These are phyloP conservation scores for Neonectria magnoliae DNA, from an alignment of 2,329 filamentous ascomycete species.

Conservation along the genomic window DNA sequence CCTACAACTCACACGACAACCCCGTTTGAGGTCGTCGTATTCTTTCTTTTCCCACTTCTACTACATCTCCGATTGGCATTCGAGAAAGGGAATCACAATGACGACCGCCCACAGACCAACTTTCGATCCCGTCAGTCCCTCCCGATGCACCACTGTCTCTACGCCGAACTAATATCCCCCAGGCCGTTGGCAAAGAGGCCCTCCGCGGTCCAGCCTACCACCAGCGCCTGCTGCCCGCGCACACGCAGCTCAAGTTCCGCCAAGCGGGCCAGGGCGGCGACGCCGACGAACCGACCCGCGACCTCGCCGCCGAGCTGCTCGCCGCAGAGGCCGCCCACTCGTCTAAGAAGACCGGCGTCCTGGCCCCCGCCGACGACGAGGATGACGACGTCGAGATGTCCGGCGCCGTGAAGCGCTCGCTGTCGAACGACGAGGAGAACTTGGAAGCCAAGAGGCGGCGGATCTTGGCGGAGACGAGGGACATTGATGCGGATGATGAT, in stretches of 20 bases:
- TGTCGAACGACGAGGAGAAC: conserved; percentile 62
- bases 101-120: conserved; percentile 84
- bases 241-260: conserved; percentile 91
- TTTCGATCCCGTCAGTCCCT: conserved; percentile 79
- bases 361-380: conserved; percentile 58
- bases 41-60: not conserved
- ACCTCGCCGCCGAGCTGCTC: conserved; percentile 89
- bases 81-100: conserved; percentile 53
- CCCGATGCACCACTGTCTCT: conserved; percentile 19
- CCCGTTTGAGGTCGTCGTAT: not conserved
- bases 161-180: conserved; percentile 40
- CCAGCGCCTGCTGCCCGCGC: conserved; percentile 91
- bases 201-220: conserved; percentile 94
- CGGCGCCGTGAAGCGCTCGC: conserved; percentile 69
- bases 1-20: not conserved
- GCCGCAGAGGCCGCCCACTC: conserved; percentile 89
- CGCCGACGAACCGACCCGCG: conserved; percentile 73
- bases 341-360: conserved; percentile 77
- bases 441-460: conserved; percentile 83
- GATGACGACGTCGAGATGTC: conserved; percentile 52
- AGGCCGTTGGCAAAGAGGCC: conserved; percentile 95
- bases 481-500: conserved; percentile 81
- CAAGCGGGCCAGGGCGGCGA: conserved; percentile 88
- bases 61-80: conserved; percentile 3
- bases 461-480: conserved; percentile 86